Conservation (phyloP, 2,329 filamentous ascomycete species). For the Clonostachys rosea region DNA sequence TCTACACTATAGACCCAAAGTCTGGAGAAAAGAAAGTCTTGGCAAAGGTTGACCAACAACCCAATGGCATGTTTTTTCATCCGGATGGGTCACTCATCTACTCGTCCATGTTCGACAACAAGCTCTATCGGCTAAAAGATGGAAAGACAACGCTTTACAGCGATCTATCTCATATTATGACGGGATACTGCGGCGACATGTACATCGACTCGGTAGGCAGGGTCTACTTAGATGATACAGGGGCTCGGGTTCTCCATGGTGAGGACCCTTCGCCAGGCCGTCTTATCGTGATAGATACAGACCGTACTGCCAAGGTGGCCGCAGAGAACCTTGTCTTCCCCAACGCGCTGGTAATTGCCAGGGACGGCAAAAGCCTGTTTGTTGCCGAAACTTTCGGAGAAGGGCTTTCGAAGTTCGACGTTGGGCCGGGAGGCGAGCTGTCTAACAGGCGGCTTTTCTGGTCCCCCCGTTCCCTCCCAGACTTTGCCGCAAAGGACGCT, state of each 20-base stretch:
- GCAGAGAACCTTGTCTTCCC: conserved; percentile 1
- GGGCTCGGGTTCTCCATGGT: background rate
- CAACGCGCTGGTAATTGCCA: background rate
- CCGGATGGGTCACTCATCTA: background rate
- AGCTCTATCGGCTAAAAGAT: background rate
- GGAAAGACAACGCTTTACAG: background rate
- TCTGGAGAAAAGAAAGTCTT: background rate
- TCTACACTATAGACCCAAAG: background rate
- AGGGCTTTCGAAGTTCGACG: background rate
- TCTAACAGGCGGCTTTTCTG: background rate
- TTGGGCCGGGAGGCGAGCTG: background rate
- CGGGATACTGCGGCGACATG: conserved; percentile 1
- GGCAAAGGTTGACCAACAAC: background rate
- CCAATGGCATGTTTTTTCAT: background rate
- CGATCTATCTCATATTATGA: background rate
- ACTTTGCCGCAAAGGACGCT: background rate
- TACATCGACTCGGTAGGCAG: background rate
- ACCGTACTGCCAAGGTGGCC: background rate
- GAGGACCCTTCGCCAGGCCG: background rate
- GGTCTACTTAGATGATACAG: background rate
- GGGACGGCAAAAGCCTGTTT: background rate
- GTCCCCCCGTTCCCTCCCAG: background rate
- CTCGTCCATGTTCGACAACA: background rate
- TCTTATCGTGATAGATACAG: background rate
- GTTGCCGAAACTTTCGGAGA: background rate